Percentiles rank a stretch among this genome's conserved stretches.
Evolutionary conservation across 2,329 filamentous ascomycete genomes (phyloP).

Genomic region (Didymella keratinophila): DNA sequence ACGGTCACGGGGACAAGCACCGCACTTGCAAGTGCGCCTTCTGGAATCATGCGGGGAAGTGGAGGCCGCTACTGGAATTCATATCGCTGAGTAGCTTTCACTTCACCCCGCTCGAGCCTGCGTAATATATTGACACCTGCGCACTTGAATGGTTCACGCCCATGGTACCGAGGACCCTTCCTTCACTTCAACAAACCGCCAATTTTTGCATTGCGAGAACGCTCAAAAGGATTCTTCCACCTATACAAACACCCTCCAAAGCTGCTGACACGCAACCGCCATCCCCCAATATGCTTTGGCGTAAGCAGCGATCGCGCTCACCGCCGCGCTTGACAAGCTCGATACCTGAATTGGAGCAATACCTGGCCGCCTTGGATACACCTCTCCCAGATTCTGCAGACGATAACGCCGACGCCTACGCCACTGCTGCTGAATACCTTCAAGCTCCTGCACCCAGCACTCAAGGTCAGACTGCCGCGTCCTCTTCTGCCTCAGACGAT

Average conservation of each 20-base stretch:
- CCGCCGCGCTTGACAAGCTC: constrained; percentile 1
- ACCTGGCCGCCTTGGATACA: constrained; percentile 2
- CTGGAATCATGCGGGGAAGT: not conserved
- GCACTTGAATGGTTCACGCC: constrained; percentile 1
- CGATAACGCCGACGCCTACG: not conserved
- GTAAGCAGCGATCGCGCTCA: constrained; percentile 5
- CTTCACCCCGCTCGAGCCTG: constrained; percentile 5
- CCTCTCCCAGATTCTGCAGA: not conserved
- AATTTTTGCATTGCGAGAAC: not conserved
- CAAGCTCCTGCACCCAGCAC: not conserved
- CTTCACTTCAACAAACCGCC: not conserved
- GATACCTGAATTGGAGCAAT: constrained; percentile 4
- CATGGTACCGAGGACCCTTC: constrained; percentile 11
- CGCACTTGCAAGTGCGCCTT: not conserved
- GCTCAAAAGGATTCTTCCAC: not conserved
- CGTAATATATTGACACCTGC: not conserved
- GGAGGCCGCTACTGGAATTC: not conserved
- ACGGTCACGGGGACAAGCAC: not conserved
- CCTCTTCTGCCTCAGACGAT: not conserved
- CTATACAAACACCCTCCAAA: not conserved
- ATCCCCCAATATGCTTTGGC: constrained; percentile 7
- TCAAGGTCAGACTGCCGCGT: not conserved
- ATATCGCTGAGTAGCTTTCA: not conserved
- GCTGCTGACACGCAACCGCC: not conserved
- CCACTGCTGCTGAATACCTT: not conserved